Evolutionary conservation across 2,329 filamentous ascomycete species (phyloP).

Genomic region (Apiospora marii): DNA sequence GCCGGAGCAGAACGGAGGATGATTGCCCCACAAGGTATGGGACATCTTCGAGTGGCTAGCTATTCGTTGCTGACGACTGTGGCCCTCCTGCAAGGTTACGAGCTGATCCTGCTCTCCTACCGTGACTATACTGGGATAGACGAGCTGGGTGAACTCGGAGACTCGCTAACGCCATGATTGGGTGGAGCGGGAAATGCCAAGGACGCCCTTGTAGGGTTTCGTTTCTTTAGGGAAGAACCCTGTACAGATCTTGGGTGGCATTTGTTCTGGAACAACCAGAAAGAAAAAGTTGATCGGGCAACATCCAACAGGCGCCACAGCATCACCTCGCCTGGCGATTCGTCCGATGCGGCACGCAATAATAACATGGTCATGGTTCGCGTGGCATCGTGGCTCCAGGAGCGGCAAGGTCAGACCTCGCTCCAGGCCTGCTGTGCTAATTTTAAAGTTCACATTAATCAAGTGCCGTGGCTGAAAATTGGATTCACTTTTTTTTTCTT

Average conservation of each 20-base stretch:
- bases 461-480: conserved; percentile 7
- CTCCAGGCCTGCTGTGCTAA: not conserved
- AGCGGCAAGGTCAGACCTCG: not conserved
- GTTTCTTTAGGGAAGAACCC: not conserved
- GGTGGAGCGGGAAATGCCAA: not conserved
- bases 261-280: conserved; percentile 15
- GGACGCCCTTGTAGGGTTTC: not conserved
- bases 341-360: not conserved
- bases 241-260: not conserved
- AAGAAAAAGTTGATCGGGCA: not conserved
- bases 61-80: not conserved
- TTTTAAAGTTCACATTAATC: not conserved
- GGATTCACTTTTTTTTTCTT: not conserved
- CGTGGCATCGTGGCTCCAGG: not conserved
- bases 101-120: not conserved
- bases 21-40: conserved; percentile 13
- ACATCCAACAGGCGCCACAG: not conserved
- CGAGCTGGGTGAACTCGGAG: not conserved
- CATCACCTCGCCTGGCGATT: not conserved
- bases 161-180: not conserved
- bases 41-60: not conserved
- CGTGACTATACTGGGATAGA: conserved; percentile 6
- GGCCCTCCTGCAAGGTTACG: not conserved
- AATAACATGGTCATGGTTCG: conserved; percentile 14
- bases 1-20: conserved; percentile 3